phyloP scores from a whole-genome alignment of 805 yeast species.

The Kazachstania psychrophila region DNA sequence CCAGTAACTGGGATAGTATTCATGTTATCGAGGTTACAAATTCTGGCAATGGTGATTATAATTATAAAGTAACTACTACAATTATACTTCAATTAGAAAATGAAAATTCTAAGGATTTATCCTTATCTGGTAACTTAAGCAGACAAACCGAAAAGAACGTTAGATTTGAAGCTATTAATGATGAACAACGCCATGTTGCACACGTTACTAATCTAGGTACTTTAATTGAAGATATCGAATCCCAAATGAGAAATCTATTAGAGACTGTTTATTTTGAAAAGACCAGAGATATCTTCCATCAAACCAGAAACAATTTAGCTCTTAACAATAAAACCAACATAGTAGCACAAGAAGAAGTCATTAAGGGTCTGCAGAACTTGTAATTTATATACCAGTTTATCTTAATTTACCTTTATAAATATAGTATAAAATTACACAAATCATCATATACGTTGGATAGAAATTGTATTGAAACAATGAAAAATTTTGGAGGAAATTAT shows the following conservation, averaged over 20 bases:
- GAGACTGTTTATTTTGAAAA: slow-evolving; percentile 95
- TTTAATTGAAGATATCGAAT: slow-evolving; percentile 79
- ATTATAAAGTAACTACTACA: slow-evolving; percentile 77
- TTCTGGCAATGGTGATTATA: slow-evolving; percentile 28
- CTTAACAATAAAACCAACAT: slow-evolving; percentile 18
- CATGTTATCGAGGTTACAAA: slow-evolving; percentile 76
- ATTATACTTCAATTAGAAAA: slow-evolving; percentile 63
- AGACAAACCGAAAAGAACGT: slow-evolving; percentile 64
- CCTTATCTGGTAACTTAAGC: slow-evolving; percentile 73
- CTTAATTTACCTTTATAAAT: too few relatives aligned
- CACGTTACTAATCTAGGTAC: slow-evolving; percentile 83
- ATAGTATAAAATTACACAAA: too few relatives aligned
- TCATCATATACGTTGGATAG: too few relatives aligned
- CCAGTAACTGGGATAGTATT: slow-evolving; percentile 82
- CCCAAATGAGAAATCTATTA: slow-evolving; percentile 72
- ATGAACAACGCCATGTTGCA: slow-evolving; percentile 35
- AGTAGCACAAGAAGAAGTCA: slow-evolving; percentile 28
- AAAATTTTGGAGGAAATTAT: too few relatives aligned
- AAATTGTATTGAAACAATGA: too few relatives aligned
- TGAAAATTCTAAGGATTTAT: slow-evolving; percentile 26
- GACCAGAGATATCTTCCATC: slow-evolving; percentile 78
- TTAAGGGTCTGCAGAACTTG: slow-evolving; percentile 28
- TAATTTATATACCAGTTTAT: too few relatives aligned
- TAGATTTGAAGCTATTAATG: slow-evolving; percentile 22
- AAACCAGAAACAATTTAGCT: slow-evolving; percentile 38